Evolutionary conservation across 805 yeast genomes (phyloP), one percentile per base, ranked within the genome.

Genomic region (Scheffersomyces amazonensis): DNA sequence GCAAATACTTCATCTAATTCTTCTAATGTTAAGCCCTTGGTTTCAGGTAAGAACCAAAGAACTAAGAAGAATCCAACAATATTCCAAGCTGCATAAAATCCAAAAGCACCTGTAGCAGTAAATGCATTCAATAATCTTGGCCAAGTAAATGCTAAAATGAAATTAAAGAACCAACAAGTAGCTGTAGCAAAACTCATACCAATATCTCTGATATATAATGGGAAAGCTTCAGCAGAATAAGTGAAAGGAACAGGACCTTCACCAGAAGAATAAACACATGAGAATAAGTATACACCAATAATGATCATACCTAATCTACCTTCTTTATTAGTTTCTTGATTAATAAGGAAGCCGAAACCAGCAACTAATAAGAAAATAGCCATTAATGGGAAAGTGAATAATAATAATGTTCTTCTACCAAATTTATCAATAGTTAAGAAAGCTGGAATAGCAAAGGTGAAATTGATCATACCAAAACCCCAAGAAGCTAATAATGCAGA

Each of bases 201-300:
- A 37, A 85, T 64, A 48, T 87, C 89, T 63, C 95, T 78, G 44
- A 85, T 77, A 53, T 83, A 83, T 52, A 86, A 69, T 43, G 91
- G 87, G 66, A 83, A 67, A 77, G 51, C 85, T 60, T 87, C 96
- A 8, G 95, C 95, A 17, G 89, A 81, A 55, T 87, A 85, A 2
- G 93, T 83, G 66, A 87, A 87, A 3, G 96, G 95, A 32, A 87
- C 93, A 11, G 93, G 95, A 31, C 96, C 96, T 58, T 84, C 87
- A 39, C 95, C 91, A 3, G 86, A 78, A 0, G 95, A 84, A 62
- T 87, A 87, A 39, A 83, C 82, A 31, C 78, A 73, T 0, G 87
- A 69, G 60, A 76, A 87, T 21, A 87, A 54, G 56, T 87, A 87
- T 41, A 87, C 81, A 48, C 93, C 95, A 43, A 79, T 65, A 39